phyloP scores from a whole-genome alignment of 1,284 basidiomycete genomes.

The Crucibulum parvulum region DNA sequence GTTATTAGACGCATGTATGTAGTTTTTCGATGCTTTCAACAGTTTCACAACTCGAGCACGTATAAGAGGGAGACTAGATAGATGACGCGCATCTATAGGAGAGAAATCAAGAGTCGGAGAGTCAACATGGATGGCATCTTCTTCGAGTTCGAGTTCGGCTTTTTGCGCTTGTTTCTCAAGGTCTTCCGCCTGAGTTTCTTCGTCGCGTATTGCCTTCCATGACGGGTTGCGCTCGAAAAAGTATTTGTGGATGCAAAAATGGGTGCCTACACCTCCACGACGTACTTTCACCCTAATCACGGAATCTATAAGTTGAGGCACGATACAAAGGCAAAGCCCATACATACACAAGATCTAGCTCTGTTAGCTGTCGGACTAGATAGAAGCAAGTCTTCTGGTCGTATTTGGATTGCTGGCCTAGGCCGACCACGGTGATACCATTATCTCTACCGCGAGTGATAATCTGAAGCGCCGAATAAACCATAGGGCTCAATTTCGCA shows the following conservation, averaged over 20 bases:
- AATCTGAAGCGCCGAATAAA: slow-evolving; percentile 87
- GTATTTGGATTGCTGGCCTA: slow-evolving; percentile 82
- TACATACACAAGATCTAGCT: slow-evolving; percentile 77
- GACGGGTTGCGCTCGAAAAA: slow-evolving; percentile 75
- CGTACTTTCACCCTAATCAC: slow-evolving; percentile 70
- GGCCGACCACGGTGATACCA: slow-evolving; percentile 80
- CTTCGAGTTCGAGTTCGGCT: slow-evolving; percentile 35
- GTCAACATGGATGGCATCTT: slow-evolving; percentile 37
- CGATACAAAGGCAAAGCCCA: not conserved
- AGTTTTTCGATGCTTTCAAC: slow-evolving; percentile 68
- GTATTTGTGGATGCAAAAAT: slow-evolving; percentile 80
- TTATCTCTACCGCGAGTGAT: slow-evolving; percentile 81
- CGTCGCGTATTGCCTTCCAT: slow-evolving; percentile 76
- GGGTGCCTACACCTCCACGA: slow-evolving; percentile 76
- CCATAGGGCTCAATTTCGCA: slow-evolving; percentile 80
- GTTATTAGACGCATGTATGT: slow-evolving; percentile 73
- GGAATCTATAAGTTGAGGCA: not conserved
- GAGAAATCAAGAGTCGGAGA: slow-evolving; percentile 58
- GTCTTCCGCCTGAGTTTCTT: slow-evolving; percentile 58
- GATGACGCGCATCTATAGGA: slow-evolving; percentile 76
- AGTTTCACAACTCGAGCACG: slow-evolving; percentile 72
- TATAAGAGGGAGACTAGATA: slow-evolving; percentile 75
- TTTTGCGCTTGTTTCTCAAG: slow-evolving; percentile 38
- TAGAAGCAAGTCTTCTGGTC: slow-evolving; percentile 93
- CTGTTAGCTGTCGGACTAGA: slow-evolving; percentile 76